Percentiles rank a stretch among this genome's conserved stretches.
Conservation (phyloP, 164 flowering plant genomes). For the Tinospora cordifolia region DNA sequence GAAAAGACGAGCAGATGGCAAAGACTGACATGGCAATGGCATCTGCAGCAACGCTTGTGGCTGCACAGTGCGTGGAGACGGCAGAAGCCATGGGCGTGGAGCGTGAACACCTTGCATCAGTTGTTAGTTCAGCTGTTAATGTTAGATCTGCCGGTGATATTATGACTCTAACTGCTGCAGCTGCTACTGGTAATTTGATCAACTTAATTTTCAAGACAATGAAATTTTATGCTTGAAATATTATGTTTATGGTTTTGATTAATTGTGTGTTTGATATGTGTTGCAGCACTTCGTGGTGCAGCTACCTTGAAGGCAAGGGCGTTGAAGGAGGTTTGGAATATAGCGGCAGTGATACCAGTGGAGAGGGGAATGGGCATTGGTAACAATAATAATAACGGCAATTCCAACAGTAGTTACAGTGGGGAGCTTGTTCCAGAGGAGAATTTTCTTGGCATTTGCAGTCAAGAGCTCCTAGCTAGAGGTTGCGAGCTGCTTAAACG, state of each 20-base stretch:
- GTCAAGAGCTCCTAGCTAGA: constrained; percentile 68
- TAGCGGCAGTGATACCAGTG: constrained; percentile 82
- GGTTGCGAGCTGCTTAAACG: constrained; percentile 91
- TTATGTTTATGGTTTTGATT: neutral
- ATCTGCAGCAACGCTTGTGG: constrained; percentile 88
- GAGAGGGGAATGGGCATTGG: constrained; percentile 53
- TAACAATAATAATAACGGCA: constrained; percentile 31
- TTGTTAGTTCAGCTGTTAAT: constrained; percentile 84
- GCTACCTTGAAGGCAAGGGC: constrained; percentile 93
- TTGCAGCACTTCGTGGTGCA: constrained; percentile 80
- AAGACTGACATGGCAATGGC: constrained; percentile 93
- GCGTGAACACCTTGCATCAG: constrained; percentile 73
- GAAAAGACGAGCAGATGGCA: constrained; percentile 73
- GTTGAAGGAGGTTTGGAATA: constrained; percentile 90
- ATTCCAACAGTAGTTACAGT: constrained; percentile 50
- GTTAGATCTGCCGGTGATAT: constrained; percentile 88
- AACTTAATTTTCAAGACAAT: neutral
- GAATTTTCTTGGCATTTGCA: constrained; percentile 71
- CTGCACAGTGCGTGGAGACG: constrained; percentile 93
- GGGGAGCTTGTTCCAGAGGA: constrained; percentile 77
- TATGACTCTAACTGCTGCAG: constrained; percentile 86
- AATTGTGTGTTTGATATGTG: neutral
- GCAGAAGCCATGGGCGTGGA: constrained; percentile 97
- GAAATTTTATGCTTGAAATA: neutral
- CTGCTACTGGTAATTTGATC: constrained; percentile 70